Evolutionary conservation across 202 grass and related monocot genomes (phyloP).

Genomic region (Carex sylvatica): DNA sequence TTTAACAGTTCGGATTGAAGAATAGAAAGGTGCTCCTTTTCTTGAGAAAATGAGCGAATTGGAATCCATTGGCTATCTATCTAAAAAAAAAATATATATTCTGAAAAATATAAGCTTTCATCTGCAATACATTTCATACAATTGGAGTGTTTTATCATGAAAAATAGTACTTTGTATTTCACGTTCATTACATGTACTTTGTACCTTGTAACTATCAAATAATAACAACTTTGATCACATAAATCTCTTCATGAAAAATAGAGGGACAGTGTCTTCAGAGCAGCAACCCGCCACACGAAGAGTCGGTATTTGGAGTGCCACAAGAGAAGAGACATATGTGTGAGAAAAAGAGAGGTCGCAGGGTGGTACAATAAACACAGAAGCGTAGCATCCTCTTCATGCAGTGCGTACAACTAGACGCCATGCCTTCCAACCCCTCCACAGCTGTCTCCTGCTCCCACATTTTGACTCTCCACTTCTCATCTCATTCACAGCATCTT

Average conservation of each 20-base stretch:
- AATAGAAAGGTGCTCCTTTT: too few species aligned
- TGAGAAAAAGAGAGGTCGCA: neutral
- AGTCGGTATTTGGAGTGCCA: neutral
- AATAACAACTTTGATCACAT: neutral
- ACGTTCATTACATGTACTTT: neutral
- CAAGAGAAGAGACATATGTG: neutral
- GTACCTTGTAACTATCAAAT: neutral
- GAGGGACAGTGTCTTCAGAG: neutral
- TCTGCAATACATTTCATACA: neutral
- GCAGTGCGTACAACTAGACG: neutral
- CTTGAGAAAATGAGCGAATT: too few species aligned
- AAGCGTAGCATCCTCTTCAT: neutral
- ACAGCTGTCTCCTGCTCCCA: slow-evolving; percentile 26
- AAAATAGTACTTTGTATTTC: neutral
- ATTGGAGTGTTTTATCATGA: neutral
- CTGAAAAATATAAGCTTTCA: too few species aligned
- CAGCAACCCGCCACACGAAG: neutral
- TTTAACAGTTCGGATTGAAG: too few species aligned
- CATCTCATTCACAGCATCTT: neutral
- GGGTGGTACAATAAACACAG: neutral
- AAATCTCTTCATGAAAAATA: neutral
- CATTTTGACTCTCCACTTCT: neutral
- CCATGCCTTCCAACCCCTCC: slow-evolving; percentile 22
- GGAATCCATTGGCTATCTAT: too few species aligned
- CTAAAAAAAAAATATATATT: too few species aligned